Evolutionary conservation across 78 protist genomes (phyloP).

Genomic region (Carpediemonas membranifera): DNA sequence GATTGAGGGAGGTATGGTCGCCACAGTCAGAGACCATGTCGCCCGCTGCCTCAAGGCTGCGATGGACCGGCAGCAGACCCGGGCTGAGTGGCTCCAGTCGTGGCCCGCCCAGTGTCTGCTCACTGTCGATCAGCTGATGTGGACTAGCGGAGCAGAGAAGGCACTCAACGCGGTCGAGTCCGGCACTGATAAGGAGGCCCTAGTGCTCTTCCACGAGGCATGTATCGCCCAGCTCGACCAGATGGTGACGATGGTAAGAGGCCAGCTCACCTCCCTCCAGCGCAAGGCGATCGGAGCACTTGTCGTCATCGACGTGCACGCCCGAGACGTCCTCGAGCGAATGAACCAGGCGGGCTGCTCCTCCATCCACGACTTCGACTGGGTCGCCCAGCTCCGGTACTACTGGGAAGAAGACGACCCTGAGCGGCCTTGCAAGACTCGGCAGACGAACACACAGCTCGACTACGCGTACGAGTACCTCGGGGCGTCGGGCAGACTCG

Average conservation of each 20-base stretch:
- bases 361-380: constrained; percentile 41
- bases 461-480: constrained; percentile 67
- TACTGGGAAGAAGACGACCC: constrained; percentile 26
- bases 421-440: no score
- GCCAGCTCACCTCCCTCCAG: constrained; percentile 16
- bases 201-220: not conserved
- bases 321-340: constrained; percentile 55
- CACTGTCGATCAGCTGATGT: constrained; percentile 32
- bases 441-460: constrained; percentile 32
- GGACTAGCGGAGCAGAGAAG: constrained; percentile 26
- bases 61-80: not conserved
- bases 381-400: constrained; percentile 66
- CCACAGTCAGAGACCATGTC: constrained; percentile 21
- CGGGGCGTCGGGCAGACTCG: constrained; percentile 65
- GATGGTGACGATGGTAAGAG: constrained; percentile 16
- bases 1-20: constrained; percentile 34
- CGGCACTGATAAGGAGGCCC: not conserved
- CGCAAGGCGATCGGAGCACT: constrained; percentile 55
- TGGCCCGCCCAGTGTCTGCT: constrained; percentile 43
- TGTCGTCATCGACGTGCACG: constrained; percentile 71
- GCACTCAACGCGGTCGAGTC: constrained; percentile 14
- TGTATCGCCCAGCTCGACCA: not conserved
- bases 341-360: not conserved
- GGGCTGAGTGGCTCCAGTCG: constrained; percentile 31
- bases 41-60: not conserved